These are phyloP conservation scores for Capsicum baccatum DNA, from an alignment of 257 asterid genomes.

Conservation along the genomic window DNA sequence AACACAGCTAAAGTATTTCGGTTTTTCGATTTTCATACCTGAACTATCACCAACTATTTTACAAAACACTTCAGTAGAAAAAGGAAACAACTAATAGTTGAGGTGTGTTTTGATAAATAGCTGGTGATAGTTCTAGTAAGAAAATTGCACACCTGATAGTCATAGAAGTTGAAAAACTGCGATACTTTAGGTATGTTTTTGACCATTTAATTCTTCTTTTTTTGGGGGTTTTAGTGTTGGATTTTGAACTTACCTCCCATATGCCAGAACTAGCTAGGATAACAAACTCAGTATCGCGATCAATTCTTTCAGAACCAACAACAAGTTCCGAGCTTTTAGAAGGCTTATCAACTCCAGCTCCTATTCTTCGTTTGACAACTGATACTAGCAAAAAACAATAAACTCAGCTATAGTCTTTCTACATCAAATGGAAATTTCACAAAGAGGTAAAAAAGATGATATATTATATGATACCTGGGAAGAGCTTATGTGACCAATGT, in stretches of 20 bases:
- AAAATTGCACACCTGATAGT: no score
- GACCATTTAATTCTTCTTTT: not conserved
- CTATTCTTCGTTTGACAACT: conserved; percentile 39
- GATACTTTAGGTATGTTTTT: not conserved
- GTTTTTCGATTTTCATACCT: not conserved
- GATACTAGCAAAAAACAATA: not conserved
- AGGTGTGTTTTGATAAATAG: no score
- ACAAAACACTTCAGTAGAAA: not conserved
- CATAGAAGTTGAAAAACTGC: not conserved
- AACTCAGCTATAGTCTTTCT: not conserved
- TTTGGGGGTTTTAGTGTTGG: not conserved
- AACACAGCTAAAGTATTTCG: not conserved
- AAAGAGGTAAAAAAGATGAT: not conserved
- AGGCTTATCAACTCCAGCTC: conserved; percentile 29
- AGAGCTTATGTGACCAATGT: conserved; percentile 47
- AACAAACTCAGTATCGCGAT: conserved; percentile 57
- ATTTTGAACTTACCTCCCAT: conserved; percentile 61
- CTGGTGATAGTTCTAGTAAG: no score
- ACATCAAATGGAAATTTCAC: not conserved
- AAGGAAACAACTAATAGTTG: not conserved
- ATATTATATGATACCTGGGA: conserved; percentile 44
- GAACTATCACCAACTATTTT: not conserved
- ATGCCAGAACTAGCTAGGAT: conserved; percentile 65
- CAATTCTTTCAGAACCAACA: conserved; percentile 51
- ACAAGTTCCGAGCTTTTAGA: conserved; percentile 44